Base-by-base conservation (phyloP, 139 green algal species). In the Coccomyxa sp. region DNA sequence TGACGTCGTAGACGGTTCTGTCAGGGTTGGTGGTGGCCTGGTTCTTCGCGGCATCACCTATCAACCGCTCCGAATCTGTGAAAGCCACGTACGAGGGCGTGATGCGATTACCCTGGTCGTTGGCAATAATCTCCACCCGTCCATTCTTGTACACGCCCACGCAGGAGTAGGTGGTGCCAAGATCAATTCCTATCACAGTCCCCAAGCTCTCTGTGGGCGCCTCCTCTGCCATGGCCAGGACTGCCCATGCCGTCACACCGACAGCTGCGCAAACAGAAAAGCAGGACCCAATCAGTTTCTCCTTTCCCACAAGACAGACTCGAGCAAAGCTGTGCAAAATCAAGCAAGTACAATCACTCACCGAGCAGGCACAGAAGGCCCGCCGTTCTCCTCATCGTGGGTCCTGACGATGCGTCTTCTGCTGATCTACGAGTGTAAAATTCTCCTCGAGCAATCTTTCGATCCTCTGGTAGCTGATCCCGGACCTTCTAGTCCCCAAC, bases 71-170 rank as follows among this genome's bases (percentile, higher is more conserved):
- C n/a, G n/a, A 89, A 90, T 99, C 97, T n/a, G 96, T 99, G 92
- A 99, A 99, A 0, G 97, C 97, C 14, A 99, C 97, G 83, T 98
- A 99, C 0, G 96, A 99, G 17, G 97, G 97, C 9, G 96, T 99
- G 88, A 99, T 99, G 28, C 97, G 90, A 93, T 99, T 99, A 80
- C 97, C 96, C 80, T 87, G 84, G 81, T 99, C 96, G 88, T 99
- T 99, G 77, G 96, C 97, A 80, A 99, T 98, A 86, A 99, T 99
- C 88, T 99, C 97, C 67, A 99, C 97, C 3, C 91, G 89, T 0
- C 97, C 96, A 85, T 98, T 98, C 88, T 99, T 98, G 91, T 98
- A 99, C 0, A 99, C 97, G 28, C 97, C 97, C 71, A 99, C 97
- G 86, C 97, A 99, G 0, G 93, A 98, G 90, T 99, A 88, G 27